phyloP scores from a whole-genome alignment of 2,329 filamentous ascomycete genomes.

The Botryotinia convoluta region DNA sequence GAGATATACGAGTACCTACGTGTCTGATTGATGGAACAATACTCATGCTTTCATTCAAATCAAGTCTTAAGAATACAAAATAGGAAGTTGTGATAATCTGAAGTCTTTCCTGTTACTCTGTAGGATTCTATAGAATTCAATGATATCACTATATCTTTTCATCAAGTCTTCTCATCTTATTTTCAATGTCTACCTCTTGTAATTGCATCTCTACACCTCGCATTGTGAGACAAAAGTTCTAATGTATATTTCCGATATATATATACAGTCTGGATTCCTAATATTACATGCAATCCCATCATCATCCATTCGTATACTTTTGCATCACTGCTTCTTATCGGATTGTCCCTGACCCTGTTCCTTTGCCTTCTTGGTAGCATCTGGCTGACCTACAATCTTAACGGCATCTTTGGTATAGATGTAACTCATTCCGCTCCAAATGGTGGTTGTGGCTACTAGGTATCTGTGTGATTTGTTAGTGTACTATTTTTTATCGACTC shows the following conservation, averaged over 20 bases:
- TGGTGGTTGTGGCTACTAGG: constrained; percentile 80
- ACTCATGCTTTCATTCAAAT: neutral
- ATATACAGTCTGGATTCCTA: neutral
- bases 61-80: neutral
- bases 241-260: neutral
- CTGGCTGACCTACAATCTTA: constrained; percentile 63
- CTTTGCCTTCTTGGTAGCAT: constrained; percentile 21
- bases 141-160: neutral
- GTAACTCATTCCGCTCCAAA: constrained; percentile 94
- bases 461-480: constrained; percentile 50
- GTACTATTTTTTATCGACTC: constrained; percentile 34
- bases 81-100: neutral
- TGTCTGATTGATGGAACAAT: neutral
- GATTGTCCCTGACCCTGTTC: neutral
- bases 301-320: neutral
- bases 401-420: constrained; percentile 88
- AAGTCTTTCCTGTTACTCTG: neutral
- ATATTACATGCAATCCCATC: neutral
- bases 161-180: neutral
- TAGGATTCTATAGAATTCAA: neutral
- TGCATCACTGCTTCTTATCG: neutral
- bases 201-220: neutral
- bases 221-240: neutral
- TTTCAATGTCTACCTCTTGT: neutral
- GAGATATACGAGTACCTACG: neutral